Conservation (phyloP, 257 asterid genomes). For the Sherardia arvensis region DNA sequence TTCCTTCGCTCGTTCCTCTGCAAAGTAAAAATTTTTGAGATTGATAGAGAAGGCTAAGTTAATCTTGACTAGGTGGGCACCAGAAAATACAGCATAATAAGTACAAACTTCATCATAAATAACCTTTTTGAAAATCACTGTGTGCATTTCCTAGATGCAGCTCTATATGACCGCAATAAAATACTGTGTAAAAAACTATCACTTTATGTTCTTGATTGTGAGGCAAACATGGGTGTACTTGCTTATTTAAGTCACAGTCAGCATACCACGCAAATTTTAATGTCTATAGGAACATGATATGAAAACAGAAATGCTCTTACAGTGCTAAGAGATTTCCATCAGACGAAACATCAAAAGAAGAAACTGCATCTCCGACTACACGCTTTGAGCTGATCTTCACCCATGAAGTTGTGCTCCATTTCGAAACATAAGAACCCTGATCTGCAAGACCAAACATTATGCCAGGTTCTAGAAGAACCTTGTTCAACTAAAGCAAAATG, state of each 20-base stretch:
- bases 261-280: background rate
- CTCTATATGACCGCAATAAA: background rate
- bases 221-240: background rate
- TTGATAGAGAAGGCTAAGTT: constrained; percentile 8
- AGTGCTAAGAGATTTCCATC: constrained; percentile 77
- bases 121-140: background rate
- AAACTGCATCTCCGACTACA: constrained; percentile 55
- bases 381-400: constrained; percentile 51
- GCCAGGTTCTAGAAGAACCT: constrained; percentile 3
- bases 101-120: background rate
- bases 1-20: constrained; percentile 92
- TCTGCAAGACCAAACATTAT: constrained; percentile 21
- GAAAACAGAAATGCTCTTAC: constrained; percentile 34
- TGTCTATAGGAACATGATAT: background rate
- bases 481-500: constrained; percentile 1
- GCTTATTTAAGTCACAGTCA: background rate
- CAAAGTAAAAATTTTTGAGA: constrained; percentile 18
- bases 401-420: constrained; percentile 71
- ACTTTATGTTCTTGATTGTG: background rate
- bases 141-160: background rate
- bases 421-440: constrained; percentile 54
- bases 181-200: background rate
- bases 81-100: background rate
- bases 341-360: constrained; percentile 77
- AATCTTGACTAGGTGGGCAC: background rate